Conservation (phyloP, 306 rosid species). For the Corylus heterophylla region DNA sequence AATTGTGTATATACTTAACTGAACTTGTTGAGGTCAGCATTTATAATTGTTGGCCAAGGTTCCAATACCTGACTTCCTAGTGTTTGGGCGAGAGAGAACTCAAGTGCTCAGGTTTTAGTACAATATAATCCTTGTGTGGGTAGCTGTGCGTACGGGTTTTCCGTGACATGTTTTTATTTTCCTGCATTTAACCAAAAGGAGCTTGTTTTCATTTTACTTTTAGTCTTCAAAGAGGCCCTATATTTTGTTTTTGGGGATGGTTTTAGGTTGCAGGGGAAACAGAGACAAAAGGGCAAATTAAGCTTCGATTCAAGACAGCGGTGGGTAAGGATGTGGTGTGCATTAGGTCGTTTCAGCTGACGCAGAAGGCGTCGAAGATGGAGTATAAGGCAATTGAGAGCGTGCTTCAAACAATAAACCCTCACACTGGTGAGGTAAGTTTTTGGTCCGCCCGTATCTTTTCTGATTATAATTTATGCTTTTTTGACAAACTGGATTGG, state of each 20-base stretch:
- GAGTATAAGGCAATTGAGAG: constrained; percentile 96
- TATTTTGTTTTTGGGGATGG: neutral
- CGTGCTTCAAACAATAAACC: constrained; percentile 92
- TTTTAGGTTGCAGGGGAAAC: constrained; percentile 87
- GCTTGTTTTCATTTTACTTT: neutral
- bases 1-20: neutral
- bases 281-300: constrained; percentile 94
- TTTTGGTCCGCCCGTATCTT: neutral
- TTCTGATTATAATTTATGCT: neutral
- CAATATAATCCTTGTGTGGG: no score
- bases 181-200: neutral
- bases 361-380: constrained; percentile 94
- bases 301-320: constrained; percentile 88
- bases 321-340: constrained; percentile 88
- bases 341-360: constrained; percentile 90
- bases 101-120: no score
- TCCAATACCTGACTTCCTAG: no score
- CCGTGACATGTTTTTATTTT: neutral
- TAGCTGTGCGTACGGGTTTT: neutral
- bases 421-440: constrained; percentile 82
- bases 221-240: neutral
- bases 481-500: neutral
- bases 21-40: neutral
- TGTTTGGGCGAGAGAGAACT: no score
- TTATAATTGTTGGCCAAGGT: neutral